Conservation (phyloP, 345 rosid species). For the Geranium brycei region DNA sequence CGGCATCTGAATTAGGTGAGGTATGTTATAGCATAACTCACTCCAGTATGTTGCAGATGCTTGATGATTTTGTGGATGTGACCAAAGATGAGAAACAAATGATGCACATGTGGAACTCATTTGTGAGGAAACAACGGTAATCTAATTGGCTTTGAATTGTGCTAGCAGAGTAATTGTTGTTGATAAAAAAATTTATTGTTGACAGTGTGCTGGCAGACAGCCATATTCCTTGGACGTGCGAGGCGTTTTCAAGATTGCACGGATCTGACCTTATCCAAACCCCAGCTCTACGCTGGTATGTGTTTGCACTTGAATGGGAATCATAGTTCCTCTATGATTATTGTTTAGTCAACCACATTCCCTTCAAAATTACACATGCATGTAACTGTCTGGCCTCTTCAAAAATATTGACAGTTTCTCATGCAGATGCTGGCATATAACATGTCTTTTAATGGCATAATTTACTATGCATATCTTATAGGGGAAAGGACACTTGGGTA, state of each 20-base stretch:
- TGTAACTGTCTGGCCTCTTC: no score
- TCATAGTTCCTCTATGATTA: neutral
- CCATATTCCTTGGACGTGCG: conserved; percentile 98
- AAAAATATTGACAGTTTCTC: no score
- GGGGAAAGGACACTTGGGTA: no score
- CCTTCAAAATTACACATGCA: no score
- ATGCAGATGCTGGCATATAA: no score
- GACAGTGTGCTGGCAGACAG: conserved; percentile 92
- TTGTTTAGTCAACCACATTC: no score
- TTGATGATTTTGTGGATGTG: conserved; percentile 96
- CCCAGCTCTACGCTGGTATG: conserved; percentile 63
- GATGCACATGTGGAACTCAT: conserved; percentile 99
- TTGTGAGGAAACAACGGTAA: conserved; percentile 93
- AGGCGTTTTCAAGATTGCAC: conserved; percentile 77
- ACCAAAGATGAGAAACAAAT: conserved; percentile 90
- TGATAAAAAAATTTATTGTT: conserved; percentile 1
- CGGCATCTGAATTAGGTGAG: neutral
- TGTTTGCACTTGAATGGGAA: conserved; percentile 2
- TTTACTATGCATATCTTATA: no score
- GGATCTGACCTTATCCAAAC: conserved; percentile 53
- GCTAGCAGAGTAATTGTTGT: no score
- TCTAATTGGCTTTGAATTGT: neutral
- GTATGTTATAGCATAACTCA: neutral
- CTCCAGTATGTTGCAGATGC: conserved; percentile 52
- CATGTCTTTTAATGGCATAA: no score